A percentile compares a stretch with the other conserved stretches of the same genome.
Conservation (phyloP, 176 grass and related monocot species). For the Raddia guianensis region DNA sequence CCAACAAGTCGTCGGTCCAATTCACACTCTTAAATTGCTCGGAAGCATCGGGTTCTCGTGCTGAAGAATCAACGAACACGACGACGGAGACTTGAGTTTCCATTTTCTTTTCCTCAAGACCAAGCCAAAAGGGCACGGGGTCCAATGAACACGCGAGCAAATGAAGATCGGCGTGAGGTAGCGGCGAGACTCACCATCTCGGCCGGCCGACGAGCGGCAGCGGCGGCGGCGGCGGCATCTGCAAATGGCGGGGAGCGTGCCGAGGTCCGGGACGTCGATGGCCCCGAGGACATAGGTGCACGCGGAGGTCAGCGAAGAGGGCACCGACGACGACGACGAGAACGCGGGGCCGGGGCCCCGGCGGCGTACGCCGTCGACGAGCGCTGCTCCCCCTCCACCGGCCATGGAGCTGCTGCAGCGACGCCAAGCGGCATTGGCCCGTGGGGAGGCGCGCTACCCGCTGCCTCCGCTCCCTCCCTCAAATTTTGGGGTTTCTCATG, state of each 20-base stretch:
- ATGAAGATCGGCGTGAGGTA: background rate
- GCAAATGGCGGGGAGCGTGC: conserved; percentile 13
- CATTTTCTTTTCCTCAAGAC: background rate
- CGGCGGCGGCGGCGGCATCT: conserved; percentile 1
- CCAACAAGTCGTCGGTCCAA: background rate
- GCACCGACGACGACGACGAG: background rate
- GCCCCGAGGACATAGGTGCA: background rate
- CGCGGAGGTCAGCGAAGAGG: background rate
- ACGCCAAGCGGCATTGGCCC: conserved; percentile 9
- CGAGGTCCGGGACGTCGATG: conserved; percentile 27
- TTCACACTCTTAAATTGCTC: background rate
- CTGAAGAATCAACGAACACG: background rate
- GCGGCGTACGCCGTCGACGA: conserved; percentile 34
- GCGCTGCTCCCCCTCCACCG: conserved; percentile 13
- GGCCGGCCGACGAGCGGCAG: conserved; percentile 11
- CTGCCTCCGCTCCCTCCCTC: background rate
- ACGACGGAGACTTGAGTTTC: background rate
- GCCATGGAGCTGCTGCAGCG: conserved; percentile 6
- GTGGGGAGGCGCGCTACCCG: background rate
- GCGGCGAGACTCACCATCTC: conserved; percentile 36
- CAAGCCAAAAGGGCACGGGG: background rate
- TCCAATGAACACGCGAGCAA: background rate
- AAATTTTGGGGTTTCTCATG: background rate
- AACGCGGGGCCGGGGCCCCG: conserved; percentile 21
- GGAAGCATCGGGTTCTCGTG: background rate